A percentile compares a stretch with the other conserved stretches of the same genome.
These are phyloP conservation scores for Thermothielavioides terrestris DNA, from an alignment of 495 filamentous ascomycete species.

Conservation along the genomic window DNA sequence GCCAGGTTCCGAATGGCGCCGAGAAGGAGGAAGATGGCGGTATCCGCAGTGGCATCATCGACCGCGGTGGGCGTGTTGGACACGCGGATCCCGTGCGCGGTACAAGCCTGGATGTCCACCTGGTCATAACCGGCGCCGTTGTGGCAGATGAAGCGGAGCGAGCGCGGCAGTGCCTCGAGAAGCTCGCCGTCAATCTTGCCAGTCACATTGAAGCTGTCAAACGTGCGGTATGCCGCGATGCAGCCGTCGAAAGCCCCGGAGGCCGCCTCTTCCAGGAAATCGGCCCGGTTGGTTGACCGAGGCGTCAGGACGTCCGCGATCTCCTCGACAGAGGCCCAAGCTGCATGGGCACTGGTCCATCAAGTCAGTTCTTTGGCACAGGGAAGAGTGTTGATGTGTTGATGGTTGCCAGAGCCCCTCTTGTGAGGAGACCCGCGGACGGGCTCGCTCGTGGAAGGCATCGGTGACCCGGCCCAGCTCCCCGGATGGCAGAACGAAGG, in stretches of 20 bases:
- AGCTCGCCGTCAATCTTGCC: conserved; percentile 62
- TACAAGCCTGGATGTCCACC: conserved; percentile 64
- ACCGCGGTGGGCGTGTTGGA: conserved; percentile 76
- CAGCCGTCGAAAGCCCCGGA: conserved; percentile 61
- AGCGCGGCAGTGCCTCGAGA: conserved; percentile 53
- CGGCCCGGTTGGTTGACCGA: conserved; percentile 12
- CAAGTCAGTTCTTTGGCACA: background rate
- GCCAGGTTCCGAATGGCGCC: conserved; percentile 68
- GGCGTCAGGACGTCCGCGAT: conserved; percentile 25
- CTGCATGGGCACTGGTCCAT: conserved; percentile 19
- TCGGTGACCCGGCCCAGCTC: too few relatives aligned
- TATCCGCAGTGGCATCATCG: conserved; percentile 73
- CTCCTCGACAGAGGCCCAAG: conserved; percentile 19
- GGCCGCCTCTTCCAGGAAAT: conserved; percentile 67
- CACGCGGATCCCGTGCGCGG: conserved; percentile 53
- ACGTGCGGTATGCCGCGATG: conserved; percentile 67
- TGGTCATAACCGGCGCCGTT: conserved; percentile 85
- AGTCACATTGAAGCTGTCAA: conserved; percentile 56
- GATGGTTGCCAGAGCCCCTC: background rate
- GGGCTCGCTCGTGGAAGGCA: too few relatives aligned
- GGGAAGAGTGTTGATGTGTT: background rate
- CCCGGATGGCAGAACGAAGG: too few relatives aligned
- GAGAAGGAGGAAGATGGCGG: conserved; percentile 67
- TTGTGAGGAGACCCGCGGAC: too few relatives aligned
- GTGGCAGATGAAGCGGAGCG: conserved; percentile 71